A percentile compares a stretch with the other conserved stretches of the same genome.
Evolutionary conservation across 495 filamentous ascomycete species (phyloP).

Genomic region (Annulohypoxylon nitens): DNA sequence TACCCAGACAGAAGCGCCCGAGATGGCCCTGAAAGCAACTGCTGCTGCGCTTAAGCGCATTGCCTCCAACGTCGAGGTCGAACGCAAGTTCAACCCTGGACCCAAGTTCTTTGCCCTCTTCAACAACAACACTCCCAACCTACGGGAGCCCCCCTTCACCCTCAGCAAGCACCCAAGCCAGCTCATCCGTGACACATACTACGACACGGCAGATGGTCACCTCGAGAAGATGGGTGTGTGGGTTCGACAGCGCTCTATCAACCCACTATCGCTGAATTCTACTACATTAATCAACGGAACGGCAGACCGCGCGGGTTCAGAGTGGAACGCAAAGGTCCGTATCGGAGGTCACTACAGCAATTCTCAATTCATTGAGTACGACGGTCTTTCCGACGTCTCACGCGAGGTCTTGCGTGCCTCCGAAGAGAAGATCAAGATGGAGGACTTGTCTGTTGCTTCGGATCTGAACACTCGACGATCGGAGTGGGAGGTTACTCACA

Average conservation of each 20-base stretch:
- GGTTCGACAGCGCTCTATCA: conserved; percentile 30
- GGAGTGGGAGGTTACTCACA: conserved; percentile 28
- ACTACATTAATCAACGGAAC: not conserved
- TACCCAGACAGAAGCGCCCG: not conserved
- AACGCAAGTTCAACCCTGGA: conserved; percentile 41
- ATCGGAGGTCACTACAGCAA: conserved; percentile 35
- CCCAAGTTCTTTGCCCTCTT: conserved; percentile 30
- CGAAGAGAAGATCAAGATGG: conserved; percentile 15
- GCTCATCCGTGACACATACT: conserved; percentile 40
- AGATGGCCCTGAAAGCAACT: conserved; percentile 17
- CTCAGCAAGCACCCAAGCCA: not conserved
- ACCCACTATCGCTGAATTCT: not conserved
- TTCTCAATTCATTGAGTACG: conserved; percentile 35
- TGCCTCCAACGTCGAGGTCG: conserved; percentile 39
- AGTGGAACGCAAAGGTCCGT: conserved; percentile 40
- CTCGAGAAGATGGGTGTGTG: conserved; percentile 34
- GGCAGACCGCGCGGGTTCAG: not conserved
- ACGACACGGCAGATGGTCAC: conserved; percentile 33
- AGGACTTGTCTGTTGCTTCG: conserved; percentile 32
- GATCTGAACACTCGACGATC: conserved; percentile 29
- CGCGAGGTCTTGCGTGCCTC: conserved; percentile 33
- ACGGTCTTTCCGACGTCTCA: conserved; percentile 31
- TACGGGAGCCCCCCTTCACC: conserved; percentile 6
- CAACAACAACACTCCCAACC: not conserved
- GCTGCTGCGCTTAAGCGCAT: conserved; percentile 27